A percentile compares a stretch with the other conserved stretches of the same genome.
Evolutionary conservation across 441 rosid genomes (phyloP).

Genomic region (Capsella rubella): DNA sequence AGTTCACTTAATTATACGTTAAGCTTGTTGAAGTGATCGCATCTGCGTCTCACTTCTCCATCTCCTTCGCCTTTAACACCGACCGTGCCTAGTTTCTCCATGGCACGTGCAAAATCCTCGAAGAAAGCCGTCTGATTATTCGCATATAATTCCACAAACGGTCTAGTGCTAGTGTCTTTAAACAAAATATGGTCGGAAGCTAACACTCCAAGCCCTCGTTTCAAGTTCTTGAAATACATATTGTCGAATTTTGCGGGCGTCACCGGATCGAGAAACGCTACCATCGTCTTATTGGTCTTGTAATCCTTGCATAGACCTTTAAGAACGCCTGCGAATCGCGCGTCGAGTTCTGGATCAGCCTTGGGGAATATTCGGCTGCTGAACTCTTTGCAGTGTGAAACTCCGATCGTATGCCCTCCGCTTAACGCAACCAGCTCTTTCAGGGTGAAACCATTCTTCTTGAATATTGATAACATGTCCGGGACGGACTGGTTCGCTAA

Average conservation of each 20-base stretch:
- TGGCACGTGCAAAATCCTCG: slow-evolving; percentile 55
- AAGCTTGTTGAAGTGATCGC: slow-evolving; percentile 55
- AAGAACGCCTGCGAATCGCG: slow-evolving; percentile 49
- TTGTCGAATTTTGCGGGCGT: slow-evolving; percentile 70
- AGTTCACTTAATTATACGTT: slow-evolving; percentile 7
- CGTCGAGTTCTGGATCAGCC: slow-evolving; percentile 46
- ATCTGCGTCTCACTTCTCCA: slow-evolving; percentile 63
- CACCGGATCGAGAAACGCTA: slow-evolving; percentile 65
- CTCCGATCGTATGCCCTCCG: slow-evolving; percentile 59
- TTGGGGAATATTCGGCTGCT: slow-evolving; percentile 43
- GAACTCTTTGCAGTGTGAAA: slow-evolving; percentile 58
- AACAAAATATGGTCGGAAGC: slow-evolving; percentile 48
- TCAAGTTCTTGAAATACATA: slow-evolving; percentile 61
- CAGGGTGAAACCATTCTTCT: slow-evolving; percentile 44
- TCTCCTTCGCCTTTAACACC: slow-evolving; percentile 54
- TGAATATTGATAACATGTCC: slow-evolving; percentile 42
- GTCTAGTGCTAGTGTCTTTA: slow-evolving; percentile 51
- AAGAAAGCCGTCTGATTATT: slow-evolving; percentile 55
- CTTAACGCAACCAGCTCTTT: slow-evolving; percentile 59
- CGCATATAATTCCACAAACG: slow-evolving; percentile 54
- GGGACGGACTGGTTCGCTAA: slow-evolving; percentile 43
- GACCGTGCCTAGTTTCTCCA: slow-evolving; percentile 54
- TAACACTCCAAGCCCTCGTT: slow-evolving; percentile 56
- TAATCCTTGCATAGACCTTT: slow-evolving; percentile 50
- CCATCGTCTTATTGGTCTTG: slow-evolving; percentile 39